A percentile compares a stretch with the other conserved stretches of the same genome.
phyloP scores from a whole-genome alignment of 192 early-diverging fungal genomes.

The Coemansia sp. region DNA sequence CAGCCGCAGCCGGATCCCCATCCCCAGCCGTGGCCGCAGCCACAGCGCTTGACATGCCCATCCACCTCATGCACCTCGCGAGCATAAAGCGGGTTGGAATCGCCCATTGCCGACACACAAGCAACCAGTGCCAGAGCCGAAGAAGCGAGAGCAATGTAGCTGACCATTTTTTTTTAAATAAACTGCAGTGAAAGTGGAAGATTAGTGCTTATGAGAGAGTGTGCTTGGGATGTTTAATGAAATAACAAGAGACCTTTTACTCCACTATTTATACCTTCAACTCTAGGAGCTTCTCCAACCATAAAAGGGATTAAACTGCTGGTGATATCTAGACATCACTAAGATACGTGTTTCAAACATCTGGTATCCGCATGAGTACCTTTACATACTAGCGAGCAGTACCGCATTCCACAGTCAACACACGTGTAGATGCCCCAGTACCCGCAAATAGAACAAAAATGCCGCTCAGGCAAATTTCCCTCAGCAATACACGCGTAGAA shows the following conservation, averaged over 20 bases:
- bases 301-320: background rate
- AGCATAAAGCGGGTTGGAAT: background rate
- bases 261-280: background rate
- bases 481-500: conserved; percentile 10
- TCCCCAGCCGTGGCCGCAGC: background rate
- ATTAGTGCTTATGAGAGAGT: background rate
- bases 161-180: background rate
- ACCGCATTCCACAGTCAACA: conserved; percentile 63
- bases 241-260: background rate
- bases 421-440: conserved; percentile 62
- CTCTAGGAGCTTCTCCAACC: background rate
- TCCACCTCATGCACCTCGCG: background rate
- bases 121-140: background rate
- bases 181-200: background rate
- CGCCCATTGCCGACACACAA: background rate
- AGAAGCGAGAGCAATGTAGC: background rate
- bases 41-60: conserved; percentile 2
- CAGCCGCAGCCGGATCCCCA: conserved; percentile 2
- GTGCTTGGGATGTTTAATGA: background rate
- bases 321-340: background rate
- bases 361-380: conserved; percentile 62
- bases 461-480: conserved; percentile 32
- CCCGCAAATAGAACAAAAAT: conserved; percentile 68
- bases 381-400: conserved; percentile 61
- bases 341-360: conserved; percentile 48